Base-by-base conservation (phyloP, 805 yeast species). In the Wickerhamiella sorbophila region DNA sequence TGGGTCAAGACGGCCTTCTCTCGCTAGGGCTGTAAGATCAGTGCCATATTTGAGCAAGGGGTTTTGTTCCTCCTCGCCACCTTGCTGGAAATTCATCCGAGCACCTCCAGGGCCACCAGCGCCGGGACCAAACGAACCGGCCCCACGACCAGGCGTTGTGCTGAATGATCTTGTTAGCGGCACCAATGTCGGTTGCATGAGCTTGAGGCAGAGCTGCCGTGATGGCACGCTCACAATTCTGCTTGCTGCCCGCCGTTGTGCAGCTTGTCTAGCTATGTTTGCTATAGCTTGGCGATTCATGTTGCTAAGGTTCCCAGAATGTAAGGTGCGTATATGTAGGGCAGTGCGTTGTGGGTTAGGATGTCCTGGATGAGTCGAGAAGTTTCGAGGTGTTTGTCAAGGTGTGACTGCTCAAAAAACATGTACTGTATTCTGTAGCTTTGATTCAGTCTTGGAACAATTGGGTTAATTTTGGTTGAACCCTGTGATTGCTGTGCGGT, bases 1-100 rank as follows among this genome's bases (percentile, higher is more conserved):
- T 0, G 98, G 98, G 55, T 88, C 98, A 31, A 88, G 66, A 53
- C 84, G 84, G 22, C 97, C 97, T 42, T 82, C 83, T 47, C 71
- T 70, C 1, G 98, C 98, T 50, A 88, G 59, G 44, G 78, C 75
- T 1, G 97, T 91, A 47, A 88, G 63, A 58, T 91, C 88, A 0
- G 81, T 72, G 18, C 95, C 98, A 57, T 65, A 88, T 54, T 78
- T 77, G 52, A 85, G 85, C 45, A 88, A 63, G 0, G 96, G 93
- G 0, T 88, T 81, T 47, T 76, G 70, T 24, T 50, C 49, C 17
- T 47, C 52, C 19, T 39, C 39, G 9, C 32, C 37, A 18, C 40
- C 43, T 12, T 24, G 29, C 10, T 8, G 12, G 29, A 8, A 8
- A 6, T 8, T 24, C 29, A 8, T 6, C 10, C 10, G 10, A 12